A percentile compares a stretch with the other conserved stretches of the same genome.
Evolutionary conservation across 2,329 filamentous ascomycete species (phyloP).

Genomic region (Domatiomyces catenatus): DNA sequence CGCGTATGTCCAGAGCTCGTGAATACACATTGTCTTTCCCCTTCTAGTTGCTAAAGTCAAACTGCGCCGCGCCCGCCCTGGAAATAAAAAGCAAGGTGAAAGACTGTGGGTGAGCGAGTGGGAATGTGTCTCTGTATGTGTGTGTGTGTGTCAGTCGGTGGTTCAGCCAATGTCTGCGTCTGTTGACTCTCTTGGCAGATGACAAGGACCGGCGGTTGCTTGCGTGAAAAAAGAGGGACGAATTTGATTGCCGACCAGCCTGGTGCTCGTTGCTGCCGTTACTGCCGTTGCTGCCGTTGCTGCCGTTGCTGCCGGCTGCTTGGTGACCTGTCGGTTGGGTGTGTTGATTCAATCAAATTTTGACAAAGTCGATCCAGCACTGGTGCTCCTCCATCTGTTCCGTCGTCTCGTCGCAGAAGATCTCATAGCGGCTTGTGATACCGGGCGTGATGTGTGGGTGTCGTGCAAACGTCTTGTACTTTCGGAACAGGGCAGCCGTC

Average conservation of each 20-base stretch:
- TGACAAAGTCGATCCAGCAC: slow-evolving; percentile 13
- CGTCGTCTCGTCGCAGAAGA: slow-evolving; percentile 19
- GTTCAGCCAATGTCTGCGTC: slow-evolving; percentile 3
- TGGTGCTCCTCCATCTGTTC: slow-evolving; percentile 15
- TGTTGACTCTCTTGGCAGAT: not conserved
- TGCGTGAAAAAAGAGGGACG: not conserved
- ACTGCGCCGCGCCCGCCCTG: slow-evolving; percentile 1
- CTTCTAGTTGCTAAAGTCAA: not conserved
- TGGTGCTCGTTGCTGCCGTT: not conserved
- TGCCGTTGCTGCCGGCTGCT: not conserved
- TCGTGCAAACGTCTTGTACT: slow-evolving; percentile 25
- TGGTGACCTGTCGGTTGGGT: not conserved
- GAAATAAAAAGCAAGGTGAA: slow-evolving; percentile 5
- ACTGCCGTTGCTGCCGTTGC: too few relatives aligned
- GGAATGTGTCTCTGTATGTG: not conserved
- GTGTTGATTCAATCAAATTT: slow-evolving; percentile 2
- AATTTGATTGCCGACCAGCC: not conserved
- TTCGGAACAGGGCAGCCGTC: slow-evolving; percentile 30
- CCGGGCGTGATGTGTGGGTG: slow-evolving; percentile 17
- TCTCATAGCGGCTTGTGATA: slow-evolving; percentile 21
- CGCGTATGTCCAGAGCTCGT: slow-evolving; percentile 15
- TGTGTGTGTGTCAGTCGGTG: not conserved
- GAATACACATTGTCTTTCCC: slow-evolving; percentile 10
- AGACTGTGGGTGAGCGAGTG: not conserved
- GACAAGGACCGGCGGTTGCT: not conserved